Evolutionary conservation across 2,329 filamentous ascomycete genomes (phyloP), one percentile per base, ranked within the genome.

Genomic region (Beauveria sp.): DNA sequence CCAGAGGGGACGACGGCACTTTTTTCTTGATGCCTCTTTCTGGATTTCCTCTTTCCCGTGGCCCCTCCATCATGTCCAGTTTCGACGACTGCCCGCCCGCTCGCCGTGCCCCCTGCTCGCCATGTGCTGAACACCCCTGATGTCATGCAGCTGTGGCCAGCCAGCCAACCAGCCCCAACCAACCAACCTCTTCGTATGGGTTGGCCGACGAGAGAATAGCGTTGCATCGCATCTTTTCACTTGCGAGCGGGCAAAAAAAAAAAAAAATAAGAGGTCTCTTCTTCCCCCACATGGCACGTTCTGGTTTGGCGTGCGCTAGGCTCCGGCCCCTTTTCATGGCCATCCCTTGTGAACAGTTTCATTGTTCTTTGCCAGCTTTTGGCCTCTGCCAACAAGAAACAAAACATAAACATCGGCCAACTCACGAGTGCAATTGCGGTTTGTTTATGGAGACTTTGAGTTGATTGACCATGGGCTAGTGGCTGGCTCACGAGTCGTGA

Each of bases 51-150:
- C 30, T 34, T 12, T 34, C 30, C 30, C 30, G 10, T 34, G 30
- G 30, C 28, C 28, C 20, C 43, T 16, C 52, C 40, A 46, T 44
- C 6, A 43, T 44, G 22, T 58, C 28, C 34, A 40, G n/a, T 43
- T 41, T 47, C 10, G 24, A 50, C 46, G 16, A 18, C 37, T 28
- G 34, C 30, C 22, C 22, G 55, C 50, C 14, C 6, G 24, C 47
- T 20, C 26, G 12, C 43, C 46, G n/a, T 28, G n/a, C 14, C 55
- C 55, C 55, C 55, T 58, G 55, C 46, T 51, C 34, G 55, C 55
- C 55, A 58, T 58, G 55, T 58, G 46, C 46, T 51, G 46, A 34
- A 5, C 55, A 51, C 24, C 37, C 55, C 46, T 51, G 46, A 58
- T 43, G 44, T 28, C 46, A 58, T 58, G 55, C 34, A 51, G 46